A percentile compares a stretch with the other conserved stretches of the same genome.
phyloP scores from a whole-genome alignment of 192 early-diverging fungal species.

The Coemansia sp. region DNA sequence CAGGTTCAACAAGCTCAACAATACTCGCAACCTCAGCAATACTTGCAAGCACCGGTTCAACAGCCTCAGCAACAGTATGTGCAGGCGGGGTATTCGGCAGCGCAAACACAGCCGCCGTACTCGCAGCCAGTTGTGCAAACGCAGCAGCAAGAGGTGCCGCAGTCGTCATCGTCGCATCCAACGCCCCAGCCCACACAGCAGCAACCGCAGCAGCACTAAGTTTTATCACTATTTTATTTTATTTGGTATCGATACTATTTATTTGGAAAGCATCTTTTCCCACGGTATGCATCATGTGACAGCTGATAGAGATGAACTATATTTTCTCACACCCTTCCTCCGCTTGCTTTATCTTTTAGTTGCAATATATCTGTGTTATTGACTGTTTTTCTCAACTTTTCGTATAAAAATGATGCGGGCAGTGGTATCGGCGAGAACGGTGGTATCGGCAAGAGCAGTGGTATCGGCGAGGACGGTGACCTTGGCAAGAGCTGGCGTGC shows the following conservation, averaged over 20 bases:
- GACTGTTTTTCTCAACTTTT: too few species aligned
- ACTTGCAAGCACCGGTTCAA: not conserved
- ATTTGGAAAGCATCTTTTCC: not conserved
- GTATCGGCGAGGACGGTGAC: not conserved
- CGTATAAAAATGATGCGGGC: too few species aligned
- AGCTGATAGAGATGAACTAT: not conserved
- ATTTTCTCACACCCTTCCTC: not conserved
- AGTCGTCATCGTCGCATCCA: conserved; percentile 17
- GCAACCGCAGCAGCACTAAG: not conserved
- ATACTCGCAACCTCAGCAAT: conserved; percentile 8
- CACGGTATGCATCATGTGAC: not conserved
- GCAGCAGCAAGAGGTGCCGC: conserved; percentile 10
- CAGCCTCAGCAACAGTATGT: conserved; percentile 12
- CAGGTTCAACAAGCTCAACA: not conserved
- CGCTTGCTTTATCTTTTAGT: too few species aligned
- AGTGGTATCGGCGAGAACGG: too few species aligned
- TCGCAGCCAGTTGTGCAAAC: conserved; percentile 17
- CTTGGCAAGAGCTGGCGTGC: not conserved
- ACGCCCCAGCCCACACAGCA: conserved; percentile 1
- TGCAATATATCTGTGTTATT: too few species aligned
- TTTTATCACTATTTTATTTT: not conserved
- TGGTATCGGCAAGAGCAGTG: too few species aligned
- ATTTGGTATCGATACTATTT: not conserved
- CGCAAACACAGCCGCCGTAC: conserved; percentile 20
- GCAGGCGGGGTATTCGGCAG: not conserved